Conservation (phyloP, 164 flowering plant species). For the Vitis labrusca region DNA sequence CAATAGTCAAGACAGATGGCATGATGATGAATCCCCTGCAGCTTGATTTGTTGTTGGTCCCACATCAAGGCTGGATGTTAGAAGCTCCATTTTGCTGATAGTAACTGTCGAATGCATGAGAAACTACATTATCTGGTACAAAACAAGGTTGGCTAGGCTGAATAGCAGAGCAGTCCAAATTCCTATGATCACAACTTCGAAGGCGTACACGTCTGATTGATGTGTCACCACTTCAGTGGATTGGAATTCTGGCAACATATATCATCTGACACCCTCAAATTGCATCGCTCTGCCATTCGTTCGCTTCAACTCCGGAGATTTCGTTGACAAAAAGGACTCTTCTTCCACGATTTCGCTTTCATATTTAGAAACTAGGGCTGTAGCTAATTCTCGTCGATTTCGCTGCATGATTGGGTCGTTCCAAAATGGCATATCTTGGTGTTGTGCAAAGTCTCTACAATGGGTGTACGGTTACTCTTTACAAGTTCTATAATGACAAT, state of each 20-base stretch:
- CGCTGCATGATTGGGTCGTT: conserved; percentile 61
- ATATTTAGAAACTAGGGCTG: neutral
- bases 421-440: conserved; percentile 69
- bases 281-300: conserved; percentile 16
- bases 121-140: too few relatives aligned
- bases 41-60: too few relatives aligned
- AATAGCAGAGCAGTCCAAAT: too few relatives aligned
- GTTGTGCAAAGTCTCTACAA: conserved; percentile 37
- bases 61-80: too few relatives aligned
- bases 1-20: too few relatives aligned
- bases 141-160: too few relatives aligned
- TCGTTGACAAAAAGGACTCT: neutral
- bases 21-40: too few relatives aligned
- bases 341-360: conserved; percentile 4
- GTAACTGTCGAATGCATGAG: too few relatives aligned
- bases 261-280: conserved; percentile 63
- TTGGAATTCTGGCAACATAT: conserved; percentile 75
- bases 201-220: conserved; percentile 74
- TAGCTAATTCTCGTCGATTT: conserved; percentile 22
- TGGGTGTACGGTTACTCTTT: conserved; percentile 43
- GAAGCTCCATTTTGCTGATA: too few relatives aligned
- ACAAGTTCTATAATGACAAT: conserved; percentile 52
- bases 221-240: conserved; percentile 48
- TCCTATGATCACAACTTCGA: conserved; percentile 55
- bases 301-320: conserved; percentile 6